Evolutionary conservation across 805 yeast genomes (phyloP).

Genomic region (Zygoascus flipseniorum): DNA sequence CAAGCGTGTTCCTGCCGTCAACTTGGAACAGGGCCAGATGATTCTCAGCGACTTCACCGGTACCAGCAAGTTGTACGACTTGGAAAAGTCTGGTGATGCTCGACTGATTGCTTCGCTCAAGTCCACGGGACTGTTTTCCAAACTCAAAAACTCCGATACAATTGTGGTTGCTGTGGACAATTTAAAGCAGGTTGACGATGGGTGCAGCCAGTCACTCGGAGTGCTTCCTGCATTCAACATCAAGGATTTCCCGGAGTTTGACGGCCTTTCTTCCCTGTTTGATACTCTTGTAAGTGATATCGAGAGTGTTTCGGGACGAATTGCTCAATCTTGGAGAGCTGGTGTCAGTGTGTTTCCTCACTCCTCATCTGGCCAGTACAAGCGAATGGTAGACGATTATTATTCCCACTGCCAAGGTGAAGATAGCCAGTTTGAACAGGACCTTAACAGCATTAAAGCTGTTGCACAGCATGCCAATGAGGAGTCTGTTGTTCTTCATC

Average conservation of each 20-base stretch:
- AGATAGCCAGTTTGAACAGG: background rate
- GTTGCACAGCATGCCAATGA: background rate
- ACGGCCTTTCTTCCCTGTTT: conserved; percentile 5
- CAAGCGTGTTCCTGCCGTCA: background rate
- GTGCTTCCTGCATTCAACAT: conserved; percentile 13
- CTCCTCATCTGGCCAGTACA: background rate
- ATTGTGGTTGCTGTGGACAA: conserved; percentile 10
- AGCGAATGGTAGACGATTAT: background rate
- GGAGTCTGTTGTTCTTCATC: conserved; percentile 4
- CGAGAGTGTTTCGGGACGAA: background rate
- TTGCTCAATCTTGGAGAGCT: background rate
- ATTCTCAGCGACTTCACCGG: conserved; percentile 16
- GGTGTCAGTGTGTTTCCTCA: background rate
- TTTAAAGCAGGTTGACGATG: conserved; percentile 1
- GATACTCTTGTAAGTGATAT: conserved; percentile 8
- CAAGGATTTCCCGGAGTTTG: conserved; percentile 8
- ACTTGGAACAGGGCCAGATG: conserved; percentile 13
- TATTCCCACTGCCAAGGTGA: background rate
- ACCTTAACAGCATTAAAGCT: background rate
- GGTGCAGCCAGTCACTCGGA: background rate
- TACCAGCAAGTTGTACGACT: conserved; percentile 4
- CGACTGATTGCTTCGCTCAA: conserved; percentile 9
- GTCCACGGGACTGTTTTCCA: conserved; percentile 3
- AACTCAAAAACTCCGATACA: background rate
- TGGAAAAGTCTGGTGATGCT: conserved; percentile 7